A percentile compares a stretch with the other conserved stretches of the same genome.
These are phyloP conservation scores for Talaromyces marneffei DNA, from an alignment of 2,329 filamentous ascomycete species.

Conservation along the genomic window DNA sequence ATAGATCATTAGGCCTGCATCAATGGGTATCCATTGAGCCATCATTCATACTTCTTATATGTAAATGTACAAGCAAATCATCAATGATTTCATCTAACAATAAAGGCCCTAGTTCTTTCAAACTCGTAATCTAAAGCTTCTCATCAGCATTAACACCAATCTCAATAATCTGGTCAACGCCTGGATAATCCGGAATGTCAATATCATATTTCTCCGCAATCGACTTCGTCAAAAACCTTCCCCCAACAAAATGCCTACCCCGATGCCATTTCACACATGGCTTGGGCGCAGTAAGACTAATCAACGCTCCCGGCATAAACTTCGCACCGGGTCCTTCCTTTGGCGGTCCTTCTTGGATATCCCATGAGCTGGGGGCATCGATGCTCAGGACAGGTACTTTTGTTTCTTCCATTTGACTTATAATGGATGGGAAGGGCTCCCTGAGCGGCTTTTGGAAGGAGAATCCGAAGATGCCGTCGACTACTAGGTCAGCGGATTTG, in stretches of 20 bases:
- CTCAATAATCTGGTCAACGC: conserved; percentile 85
- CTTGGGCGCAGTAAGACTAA: conserved; percentile 91
- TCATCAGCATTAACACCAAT: conserved; percentile 44
- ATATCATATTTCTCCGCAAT: conserved; percentile 83
- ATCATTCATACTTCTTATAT: not conserved
- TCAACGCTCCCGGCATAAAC: conserved; percentile 73
- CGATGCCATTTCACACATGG: conserved; percentile 77
- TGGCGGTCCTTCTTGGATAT: conserved; percentile 82
- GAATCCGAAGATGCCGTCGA: conserved; percentile 95
- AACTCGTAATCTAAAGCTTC: conserved; percentile 22
- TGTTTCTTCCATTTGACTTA: conserved; percentile 67
- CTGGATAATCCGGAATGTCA: conserved; percentile 74
- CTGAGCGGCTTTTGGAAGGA: conserved; percentile 87
- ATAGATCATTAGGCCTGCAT: conserved; percentile 3
- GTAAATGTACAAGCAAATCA: not conserved
- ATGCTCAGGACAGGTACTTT: conserved; percentile 76
- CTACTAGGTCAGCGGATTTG: conserved; percentile 65
- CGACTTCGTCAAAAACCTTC: conserved; percentile 72
- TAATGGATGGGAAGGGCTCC: conserved; percentile 82
- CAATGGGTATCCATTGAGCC: not conserved
- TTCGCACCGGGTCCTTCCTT: conserved; percentile 66
- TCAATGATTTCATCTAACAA: not conserved
- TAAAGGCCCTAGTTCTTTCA: too few relatives aligned
- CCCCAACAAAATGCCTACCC: conserved; percentile 87
- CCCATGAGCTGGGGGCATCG: conserved; percentile 91